phyloP scores from a whole-genome alignment of 2,329 filamentous ascomycete genomes.

The Neocucurbitaria cava region DNA sequence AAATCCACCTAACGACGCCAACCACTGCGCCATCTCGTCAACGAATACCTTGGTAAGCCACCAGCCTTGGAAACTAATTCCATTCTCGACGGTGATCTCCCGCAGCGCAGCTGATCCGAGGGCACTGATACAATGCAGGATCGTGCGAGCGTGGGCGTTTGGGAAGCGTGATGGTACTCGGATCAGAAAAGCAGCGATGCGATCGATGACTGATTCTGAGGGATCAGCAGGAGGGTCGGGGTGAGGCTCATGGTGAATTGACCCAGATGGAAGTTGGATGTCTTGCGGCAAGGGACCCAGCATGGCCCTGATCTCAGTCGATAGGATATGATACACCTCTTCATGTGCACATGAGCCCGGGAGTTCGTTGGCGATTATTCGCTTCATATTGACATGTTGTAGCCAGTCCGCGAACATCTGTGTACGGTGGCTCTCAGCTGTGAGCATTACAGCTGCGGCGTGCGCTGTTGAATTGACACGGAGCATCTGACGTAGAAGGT shows the following conservation, averaged over 20 bases:
- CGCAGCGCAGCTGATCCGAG: constrained; percentile 79
- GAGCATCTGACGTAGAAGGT: constrained; percentile 83
- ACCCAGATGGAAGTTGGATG: constrained; percentile 68
- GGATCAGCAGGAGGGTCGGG: constrained; percentile 35
- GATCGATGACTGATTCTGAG: constrained; percentile 69
- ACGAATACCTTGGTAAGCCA: constrained; percentile 96
- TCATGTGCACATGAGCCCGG: constrained; percentile 60
- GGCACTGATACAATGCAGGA: constrained; percentile 78
- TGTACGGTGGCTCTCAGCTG: constrained; percentile 85
- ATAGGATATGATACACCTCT: constrained; percentile 63
- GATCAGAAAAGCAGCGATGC: constrained; percentile 77
- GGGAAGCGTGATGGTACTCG: constrained; percentile 75
- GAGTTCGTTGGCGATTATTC: constrained; percentile 63
- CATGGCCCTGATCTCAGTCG: constrained; percentile 70
- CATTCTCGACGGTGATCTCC: constrained; percentile 79
- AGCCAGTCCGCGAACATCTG: constrained; percentile 97
- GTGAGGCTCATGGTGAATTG: constrained; percentile 45
- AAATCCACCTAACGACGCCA: constrained; percentile 90
- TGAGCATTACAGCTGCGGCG: constrained; percentile 90
- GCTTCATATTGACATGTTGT: constrained; percentile 63
- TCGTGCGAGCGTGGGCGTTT: constrained; percentile 72
- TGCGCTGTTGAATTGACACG: constrained; percentile 94
- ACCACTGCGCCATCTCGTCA: constrained; percentile 90
- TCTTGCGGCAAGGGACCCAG: constrained; percentile 72
- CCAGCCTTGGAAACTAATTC: constrained; percentile 86